Base-by-base conservation (phyloP, 2,329 filamentous ascomycete species). In the Bipolaris victoriae region DNA sequence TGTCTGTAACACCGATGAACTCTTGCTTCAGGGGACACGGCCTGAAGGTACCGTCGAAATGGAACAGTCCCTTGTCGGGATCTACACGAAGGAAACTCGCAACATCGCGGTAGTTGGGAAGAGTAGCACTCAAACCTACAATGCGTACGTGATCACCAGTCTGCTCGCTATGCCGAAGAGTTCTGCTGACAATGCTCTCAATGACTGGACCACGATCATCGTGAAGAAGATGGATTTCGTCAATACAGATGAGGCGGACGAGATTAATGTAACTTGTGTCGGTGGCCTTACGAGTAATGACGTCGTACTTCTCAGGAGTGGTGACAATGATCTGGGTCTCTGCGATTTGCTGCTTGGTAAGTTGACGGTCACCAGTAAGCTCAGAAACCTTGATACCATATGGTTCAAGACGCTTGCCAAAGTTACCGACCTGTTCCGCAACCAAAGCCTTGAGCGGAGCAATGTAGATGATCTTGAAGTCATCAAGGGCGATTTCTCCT, bases 401-500 rank as follows among this genome's bases (percentile, higher is more conserved):
- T 0, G 91, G 87, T 73, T 94, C 91, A 9, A 99, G 83, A 56
- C 96, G 87, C 74, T 92, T 92, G 65, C 95, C 93, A 76, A 99
- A 96, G 77, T 98, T 99, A 52, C 95, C 95, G 51, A 99, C 95
- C 78, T 99, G 95, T 75, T 99, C 95, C 76, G 97, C 93, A 3
- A 99, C 95, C 63, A 99, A 80, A 45, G 95, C 95, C 76, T 99
- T 99, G 57, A 99, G 78, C 0, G 95, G 95, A 29, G 95, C 95
- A 71, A 99, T 97, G 75, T 96, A 99, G 40, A 99, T 90, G 68
- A 99, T 97, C 80, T 99, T 99, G 83, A 99, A 99, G 41, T 93
- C 88, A 71, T 99, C 95, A 7, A 99, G 82, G 76, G 96, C 92
- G 63, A 99, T 95, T 59, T 96, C 90, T n/a, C 95, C 95, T 0